Evolutionary conservation across 768 basidiomycete genomes (phyloP).

Genomic region (Boletus reticulatus): DNA sequence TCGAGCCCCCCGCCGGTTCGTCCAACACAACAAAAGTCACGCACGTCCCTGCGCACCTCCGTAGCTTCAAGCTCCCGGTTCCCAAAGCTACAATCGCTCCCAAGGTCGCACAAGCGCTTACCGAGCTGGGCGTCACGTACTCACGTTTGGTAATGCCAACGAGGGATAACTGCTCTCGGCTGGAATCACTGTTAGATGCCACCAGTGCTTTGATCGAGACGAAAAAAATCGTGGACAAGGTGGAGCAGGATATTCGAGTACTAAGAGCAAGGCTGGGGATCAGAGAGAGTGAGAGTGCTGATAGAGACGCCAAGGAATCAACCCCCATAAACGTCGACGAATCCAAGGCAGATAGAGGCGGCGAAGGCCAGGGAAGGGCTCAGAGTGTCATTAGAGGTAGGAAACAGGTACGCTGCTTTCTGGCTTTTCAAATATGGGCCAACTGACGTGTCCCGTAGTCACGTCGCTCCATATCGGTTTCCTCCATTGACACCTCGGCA

Average conservation of each 20-base stretch:
- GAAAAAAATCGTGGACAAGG: conserved; percentile 83
- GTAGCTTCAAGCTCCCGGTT: conserved; percentile 80
- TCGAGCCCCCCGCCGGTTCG: conserved; percentile 48
- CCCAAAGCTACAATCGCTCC: conserved; percentile 74
- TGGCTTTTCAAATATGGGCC: background rate
- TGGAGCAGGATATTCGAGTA: conserved; percentile 81
- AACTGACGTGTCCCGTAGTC: conserved; percentile 32
- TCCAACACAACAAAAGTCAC: conserved; percentile 60
- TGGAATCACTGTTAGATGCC: conserved; percentile 74
- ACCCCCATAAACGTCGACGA: conserved; percentile 54
- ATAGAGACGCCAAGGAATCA: conserved; percentile 37
- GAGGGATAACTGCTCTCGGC: conserved; percentile 66
- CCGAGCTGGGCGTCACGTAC: conserved; percentile 72
- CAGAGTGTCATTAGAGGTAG: conserved; percentile 65
- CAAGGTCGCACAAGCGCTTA: conserved; percentile 73
- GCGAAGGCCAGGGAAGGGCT: conserved; percentile 50
- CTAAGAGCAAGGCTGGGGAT: conserved; percentile 60
- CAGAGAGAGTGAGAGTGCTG: conserved; percentile 44
- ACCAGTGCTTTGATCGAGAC: conserved; percentile 78
- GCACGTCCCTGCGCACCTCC: conserved; percentile 77
- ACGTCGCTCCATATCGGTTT: conserved; percentile 69
- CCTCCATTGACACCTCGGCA: conserved; percentile 69
- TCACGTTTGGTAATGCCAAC: conserved; percentile 94
- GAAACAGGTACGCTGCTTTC: conserved; percentile 45
- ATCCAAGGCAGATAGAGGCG: conserved; percentile 28